phyloP scores from a whole-genome alignment of 345 rosid species.

The Combretum micranthum region DNA sequence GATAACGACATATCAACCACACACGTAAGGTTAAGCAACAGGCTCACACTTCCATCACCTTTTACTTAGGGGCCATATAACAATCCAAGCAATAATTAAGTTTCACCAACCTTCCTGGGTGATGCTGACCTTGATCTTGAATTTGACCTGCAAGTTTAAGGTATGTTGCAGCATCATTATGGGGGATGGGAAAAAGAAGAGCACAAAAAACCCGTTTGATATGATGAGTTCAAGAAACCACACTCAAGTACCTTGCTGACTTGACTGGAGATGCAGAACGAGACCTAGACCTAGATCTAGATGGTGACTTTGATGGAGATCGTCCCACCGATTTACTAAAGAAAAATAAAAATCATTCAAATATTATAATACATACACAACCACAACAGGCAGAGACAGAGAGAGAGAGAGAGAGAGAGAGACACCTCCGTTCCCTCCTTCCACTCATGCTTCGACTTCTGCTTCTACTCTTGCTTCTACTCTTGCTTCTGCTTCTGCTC shows the following conservation, averaged over 20 bases:
- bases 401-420: background rate
- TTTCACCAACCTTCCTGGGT: conserved; percentile 38
- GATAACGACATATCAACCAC: background rate
- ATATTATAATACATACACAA: background rate
- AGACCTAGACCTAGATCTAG: conserved; percentile 63
- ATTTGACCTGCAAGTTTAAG: conserved; percentile 18
- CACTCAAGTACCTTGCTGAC: conserved; percentile 37
- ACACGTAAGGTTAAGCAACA: background rate
- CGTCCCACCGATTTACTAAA: conserved; percentile 54
- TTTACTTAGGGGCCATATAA: background rate
- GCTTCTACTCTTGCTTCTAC: conserved; percentile 33
- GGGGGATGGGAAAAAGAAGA: background rate
- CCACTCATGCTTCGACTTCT: conserved; percentile 44
- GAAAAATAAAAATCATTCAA: background rate
- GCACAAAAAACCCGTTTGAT: background rate
- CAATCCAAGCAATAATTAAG: background rate
- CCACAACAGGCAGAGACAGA: background rate
- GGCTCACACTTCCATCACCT: background rate
- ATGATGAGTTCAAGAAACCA: too few relatives aligned
- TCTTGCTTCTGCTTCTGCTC: conserved; percentile 48
- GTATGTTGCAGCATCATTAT: background rate
- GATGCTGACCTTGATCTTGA: conserved; percentile 51
- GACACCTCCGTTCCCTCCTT: conserved; percentile 51
- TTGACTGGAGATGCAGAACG: conserved; percentile 64
- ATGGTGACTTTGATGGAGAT: conserved; percentile 39